Evolutionary conservation across 306 rosid genomes (phyloP).

Genomic region (Rosa multiflora): DNA sequence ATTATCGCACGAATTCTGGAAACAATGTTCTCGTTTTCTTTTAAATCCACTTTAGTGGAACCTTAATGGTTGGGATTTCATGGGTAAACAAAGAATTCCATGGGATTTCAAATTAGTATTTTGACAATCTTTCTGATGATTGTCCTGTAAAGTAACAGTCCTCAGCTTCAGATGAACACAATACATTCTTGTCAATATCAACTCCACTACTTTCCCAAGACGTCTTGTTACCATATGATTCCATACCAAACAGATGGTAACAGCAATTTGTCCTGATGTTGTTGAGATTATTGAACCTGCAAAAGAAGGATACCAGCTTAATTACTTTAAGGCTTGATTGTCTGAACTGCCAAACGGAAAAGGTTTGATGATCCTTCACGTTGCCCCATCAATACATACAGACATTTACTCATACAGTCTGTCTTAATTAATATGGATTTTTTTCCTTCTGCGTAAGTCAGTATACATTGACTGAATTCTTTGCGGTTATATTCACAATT

Average conservation of each 20-base stretch:
- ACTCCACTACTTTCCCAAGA: slow-evolving; percentile 65
- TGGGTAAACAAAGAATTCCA: too few relatives aligned
- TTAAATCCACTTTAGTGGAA: not conserved
- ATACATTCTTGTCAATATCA: slow-evolving; percentile 66
- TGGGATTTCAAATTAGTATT: not conserved
- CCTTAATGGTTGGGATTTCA: not conserved
- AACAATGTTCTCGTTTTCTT: not conserved
- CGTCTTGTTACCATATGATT: slow-evolving; percentile 31
- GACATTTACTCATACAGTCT: not conserved
- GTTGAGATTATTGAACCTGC: slow-evolving; percentile 62
- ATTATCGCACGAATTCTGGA: not conserved
- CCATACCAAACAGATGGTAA: slow-evolving; percentile 56
- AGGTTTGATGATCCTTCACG: slow-evolving; percentile 45
- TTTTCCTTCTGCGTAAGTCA: not conserved
- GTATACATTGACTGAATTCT: too few relatives aligned
- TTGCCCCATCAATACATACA: not conserved
- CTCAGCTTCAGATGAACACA: slow-evolving; percentile 51
- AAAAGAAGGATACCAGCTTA: slow-evolving; percentile 60
- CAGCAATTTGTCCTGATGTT: slow-evolving; percentile 48
- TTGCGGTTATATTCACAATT: too few relatives aligned
- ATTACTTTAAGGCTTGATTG: slow-evolving; percentile 59
- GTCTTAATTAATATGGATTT: not conserved
- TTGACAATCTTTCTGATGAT: slow-evolving; percentile 15
- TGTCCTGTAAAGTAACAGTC: slow-evolving; percentile 44
- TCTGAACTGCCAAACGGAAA: slow-evolving; percentile 48